Base-by-base conservation (phyloP, 2,329 filamentous ascomycete genomes). In the Diaporthe ampelina region DNA sequence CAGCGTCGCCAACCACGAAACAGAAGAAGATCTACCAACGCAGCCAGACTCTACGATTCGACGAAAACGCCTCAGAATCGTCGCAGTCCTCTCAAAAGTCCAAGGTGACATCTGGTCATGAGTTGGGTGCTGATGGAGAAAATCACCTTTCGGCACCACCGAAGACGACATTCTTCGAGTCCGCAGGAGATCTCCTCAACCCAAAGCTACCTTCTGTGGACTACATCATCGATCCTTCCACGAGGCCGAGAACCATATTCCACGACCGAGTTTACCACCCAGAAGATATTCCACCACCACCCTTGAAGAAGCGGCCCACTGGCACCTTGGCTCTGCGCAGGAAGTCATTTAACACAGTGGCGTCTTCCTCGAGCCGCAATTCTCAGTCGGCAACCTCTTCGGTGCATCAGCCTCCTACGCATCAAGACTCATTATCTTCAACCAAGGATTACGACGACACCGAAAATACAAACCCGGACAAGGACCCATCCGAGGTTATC, bases 261-360 rank as follows among this genome's bases (percentile, higher is more conserved):
- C 97, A 99, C 82, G 97, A 99, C 82, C 93, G 97, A 15, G 91
- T 99, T 21, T 99, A 99, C 81, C 95, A 98, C 79, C 95, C 97
- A 0, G 90, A 93, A 57, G 97, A 99, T 80, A 98, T 99, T 48
- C 97, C 97, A 0, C 91, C 93, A 0, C 94, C 95, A 11, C 93
- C 94, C 0, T 83, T 91, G 56, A 92, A 92, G 81, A 89, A 86
- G 79, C 86, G 88, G 4, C 79, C 83, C 1, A 82, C 86, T 15
- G 80, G 81, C 50, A 76, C 80, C 4, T 78, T 85, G 32, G 78
- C 78, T 29, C 80, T 82, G 68, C 83, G 82, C 19, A 81, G 81
- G 50, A 71, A 75, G n/a, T 76, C 78, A 15, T 77, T 80, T 13
- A 77, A 74, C 54, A 78, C 74, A 26, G 35, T 74, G 35, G 58